phyloP scores from a whole-genome alignment of 208 protist species.

The Leishmania turanica region DNA sequence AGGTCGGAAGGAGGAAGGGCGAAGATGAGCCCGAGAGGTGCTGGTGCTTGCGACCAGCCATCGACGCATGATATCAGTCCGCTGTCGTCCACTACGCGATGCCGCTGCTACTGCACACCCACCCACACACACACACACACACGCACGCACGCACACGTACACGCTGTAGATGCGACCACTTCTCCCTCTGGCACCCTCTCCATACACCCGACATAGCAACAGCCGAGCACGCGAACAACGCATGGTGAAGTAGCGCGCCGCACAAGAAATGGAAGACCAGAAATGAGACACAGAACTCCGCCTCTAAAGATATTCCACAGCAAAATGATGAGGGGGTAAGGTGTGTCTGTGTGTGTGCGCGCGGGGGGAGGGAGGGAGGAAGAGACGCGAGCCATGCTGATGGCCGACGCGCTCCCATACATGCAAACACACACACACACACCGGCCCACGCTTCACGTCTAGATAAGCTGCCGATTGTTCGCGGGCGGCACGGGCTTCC shows the following conservation, averaged over 20 bases:
- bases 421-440: background rate
- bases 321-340: too few species aligned
- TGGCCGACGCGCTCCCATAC: background rate
- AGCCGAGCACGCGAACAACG: background rate
- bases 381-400: background rate
- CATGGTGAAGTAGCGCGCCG: background rate
- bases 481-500: conserved; percentile 61
- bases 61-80: background rate
- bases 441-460: background rate
- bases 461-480: conserved; percentile 59
- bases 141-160: too few species aligned
- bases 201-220: background rate
- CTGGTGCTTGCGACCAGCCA: background rate
- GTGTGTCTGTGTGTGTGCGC: background rate
- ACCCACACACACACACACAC: background rate
- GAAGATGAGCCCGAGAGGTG: background rate
- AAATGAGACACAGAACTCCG: background rate
- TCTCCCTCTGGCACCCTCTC: background rate
- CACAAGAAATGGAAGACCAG: background rate
- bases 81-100: background rate
- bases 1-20: background rate
- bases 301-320: background rate
- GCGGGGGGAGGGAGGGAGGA: background rate
- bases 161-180: background rate
- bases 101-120: background rate